A percentile compares a stretch with the other conserved stretches of the same genome.
Conservation (phyloP, 768 basidiomycete species). For the Kwoniella pini region DNA sequence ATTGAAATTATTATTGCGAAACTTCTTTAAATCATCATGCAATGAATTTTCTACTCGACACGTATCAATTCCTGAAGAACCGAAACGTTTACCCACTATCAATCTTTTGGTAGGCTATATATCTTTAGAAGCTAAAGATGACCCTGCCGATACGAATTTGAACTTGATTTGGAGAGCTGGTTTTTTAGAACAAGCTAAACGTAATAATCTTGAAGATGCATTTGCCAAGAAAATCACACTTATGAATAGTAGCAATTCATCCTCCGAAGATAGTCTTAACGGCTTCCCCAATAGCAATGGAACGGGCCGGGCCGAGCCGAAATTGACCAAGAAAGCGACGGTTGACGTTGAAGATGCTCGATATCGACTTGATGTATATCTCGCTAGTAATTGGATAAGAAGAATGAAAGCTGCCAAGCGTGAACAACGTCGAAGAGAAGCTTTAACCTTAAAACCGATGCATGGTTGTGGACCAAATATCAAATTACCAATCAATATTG, state of each 20-base stretch:
- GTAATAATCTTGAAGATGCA: conserved; percentile 74
- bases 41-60: conserved; percentile 63
- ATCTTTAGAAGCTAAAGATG: conserved; percentile 77
- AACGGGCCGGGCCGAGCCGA: neutral
- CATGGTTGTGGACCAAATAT: conserved; percentile 32
- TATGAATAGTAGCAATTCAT: conserved; percentile 53
- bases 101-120: conserved; percentile 64
- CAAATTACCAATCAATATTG: conserved; percentile 55
- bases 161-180: conserved; percentile 75
- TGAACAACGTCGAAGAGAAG: conserved; percentile 60
- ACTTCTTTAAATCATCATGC: conserved; percentile 60
- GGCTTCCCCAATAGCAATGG: neutral
- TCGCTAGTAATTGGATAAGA: conserved; percentile 72
- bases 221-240: conserved; percentile 77
- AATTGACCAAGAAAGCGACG: conserved; percentile 52
- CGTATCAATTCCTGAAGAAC: conserved; percentile 68
- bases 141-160: conserved; percentile 75
- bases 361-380: conserved; percentile 66
- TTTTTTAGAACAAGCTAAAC: conserved; percentile 66
- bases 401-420: conserved; percentile 60
- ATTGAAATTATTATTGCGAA: conserved; percentile 66
- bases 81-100: conserved; percentile 71
- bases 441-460: conserved; percentile 60
- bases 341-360: conserved; percentile 73
- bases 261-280: conserved; percentile 2